These are phyloP conservation scores for Ophiostoma novo-ulmi DNA, from an alignment of 2,329 filamentous ascomycete species.

Conservation along the genomic window DNA sequence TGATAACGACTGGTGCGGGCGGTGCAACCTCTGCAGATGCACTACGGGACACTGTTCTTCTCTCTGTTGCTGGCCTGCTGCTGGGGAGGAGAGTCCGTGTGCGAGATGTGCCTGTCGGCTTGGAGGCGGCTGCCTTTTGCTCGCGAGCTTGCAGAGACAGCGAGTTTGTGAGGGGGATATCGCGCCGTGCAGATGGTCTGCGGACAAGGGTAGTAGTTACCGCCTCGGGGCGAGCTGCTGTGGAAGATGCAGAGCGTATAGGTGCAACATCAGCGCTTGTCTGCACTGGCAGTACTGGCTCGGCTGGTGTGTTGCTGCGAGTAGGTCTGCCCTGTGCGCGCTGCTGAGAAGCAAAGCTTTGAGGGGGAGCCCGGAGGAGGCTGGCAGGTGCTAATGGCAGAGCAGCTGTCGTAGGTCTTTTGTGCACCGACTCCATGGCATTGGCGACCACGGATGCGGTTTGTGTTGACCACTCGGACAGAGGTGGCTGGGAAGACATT, in stretches of 20 bases:
- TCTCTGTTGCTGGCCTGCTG: constrained; percentile 21
- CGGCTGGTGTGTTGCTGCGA: not conserved
- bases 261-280: not conserved
- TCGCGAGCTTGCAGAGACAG: constrained; percentile 29
- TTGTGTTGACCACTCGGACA: constrained; percentile 28
- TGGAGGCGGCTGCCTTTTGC: constrained; percentile 19
- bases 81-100: constrained; percentile 26
- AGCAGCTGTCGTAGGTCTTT: constrained; percentile 36
- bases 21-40: constrained; percentile 14
- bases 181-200: constrained; percentile 23
- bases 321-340: constrained; percentile 50
- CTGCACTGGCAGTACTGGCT: not conserved
- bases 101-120: not conserved
- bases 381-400: constrained; percentile 24
- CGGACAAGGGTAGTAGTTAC: constrained; percentile 11
- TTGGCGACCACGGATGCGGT: constrained; percentile 22
- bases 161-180: constrained; percentile 24
- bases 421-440: constrained; percentile 27
- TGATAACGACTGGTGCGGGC: not conserved
- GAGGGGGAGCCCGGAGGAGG: constrained; percentile 50
- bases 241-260: not conserved
- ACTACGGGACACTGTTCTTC: constrained; percentile 12
- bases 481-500: constrained; percentile 15
- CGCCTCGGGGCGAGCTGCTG: not conserved
- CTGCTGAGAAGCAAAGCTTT: constrained; percentile 64